These are phyloP conservation scores for Globisporangium uncinulatum DNA, from an alignment of 352 stramenopile genomes.

Conservation along the genomic window DNA sequence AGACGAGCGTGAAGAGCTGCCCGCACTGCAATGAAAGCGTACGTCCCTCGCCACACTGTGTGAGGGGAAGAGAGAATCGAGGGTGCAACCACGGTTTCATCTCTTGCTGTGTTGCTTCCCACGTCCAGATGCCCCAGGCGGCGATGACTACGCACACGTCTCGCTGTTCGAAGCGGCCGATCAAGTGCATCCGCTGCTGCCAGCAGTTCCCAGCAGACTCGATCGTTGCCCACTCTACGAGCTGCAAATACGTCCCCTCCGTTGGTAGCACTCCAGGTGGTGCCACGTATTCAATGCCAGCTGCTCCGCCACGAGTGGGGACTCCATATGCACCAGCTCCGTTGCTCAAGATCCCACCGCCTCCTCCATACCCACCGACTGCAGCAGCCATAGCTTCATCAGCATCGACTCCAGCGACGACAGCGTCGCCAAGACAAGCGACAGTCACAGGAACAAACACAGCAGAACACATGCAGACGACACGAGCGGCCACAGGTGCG, in stretches of 20 bases:
- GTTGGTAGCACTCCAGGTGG: neutral
- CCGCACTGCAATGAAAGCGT: constrained; percentile 64
- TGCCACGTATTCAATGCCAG: neutral
- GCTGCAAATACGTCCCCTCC: constrained; percentile 48
- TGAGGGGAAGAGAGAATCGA: too few species aligned
- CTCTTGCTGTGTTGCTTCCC: neutral
- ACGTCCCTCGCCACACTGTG: constrained; percentile 1
- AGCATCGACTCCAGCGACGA: neutral
- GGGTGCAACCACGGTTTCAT: too few species aligned
- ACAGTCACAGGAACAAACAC: neutral
- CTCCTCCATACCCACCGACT: constrained; percentile 41
- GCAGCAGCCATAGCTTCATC: neutral
- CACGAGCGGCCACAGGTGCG: neutral
- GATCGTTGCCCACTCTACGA: constrained; percentile 68
- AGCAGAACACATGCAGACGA: too few species aligned
- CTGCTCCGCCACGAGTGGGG: neutral
- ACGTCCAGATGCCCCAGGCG: constrained; percentile 44
- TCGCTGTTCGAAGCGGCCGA: constrained; percentile 65
- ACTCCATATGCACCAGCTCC: neutral
- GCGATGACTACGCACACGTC: constrained; percentile 38
- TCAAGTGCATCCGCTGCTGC: constrained; percentile 81
- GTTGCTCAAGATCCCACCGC: constrained; percentile 34
- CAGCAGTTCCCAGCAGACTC: constrained; percentile 68
- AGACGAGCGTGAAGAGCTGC: constrained; percentile 57
- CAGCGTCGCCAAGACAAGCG: neutral